phyloP scores from a whole-genome alignment of 257 asterid genomes.

The Salvia splendens region DNA sequence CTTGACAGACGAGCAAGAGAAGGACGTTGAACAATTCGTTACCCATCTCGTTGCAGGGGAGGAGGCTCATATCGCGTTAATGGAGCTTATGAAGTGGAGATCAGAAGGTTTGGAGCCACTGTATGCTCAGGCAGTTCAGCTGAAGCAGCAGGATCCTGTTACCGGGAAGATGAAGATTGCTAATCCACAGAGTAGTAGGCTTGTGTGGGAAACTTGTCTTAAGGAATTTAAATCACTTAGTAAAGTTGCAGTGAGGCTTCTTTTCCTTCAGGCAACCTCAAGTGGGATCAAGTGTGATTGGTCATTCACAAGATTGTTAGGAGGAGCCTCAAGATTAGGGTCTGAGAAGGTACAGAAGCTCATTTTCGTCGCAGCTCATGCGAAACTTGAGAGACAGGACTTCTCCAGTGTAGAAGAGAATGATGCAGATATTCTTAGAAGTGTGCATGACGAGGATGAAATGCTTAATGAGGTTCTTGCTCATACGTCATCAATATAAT shows the following conservation, averaged over 20 bases:
- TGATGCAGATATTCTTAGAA: conserved; percentile 58
- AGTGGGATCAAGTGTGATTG: conserved; percentile 57
- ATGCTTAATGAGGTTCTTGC: conserved; percentile 68
- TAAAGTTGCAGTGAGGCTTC: conserved; percentile 79
- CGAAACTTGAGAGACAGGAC: conserved; percentile 62
- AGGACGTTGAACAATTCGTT: conserved; percentile 71
- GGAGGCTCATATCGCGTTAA: conserved; percentile 67
- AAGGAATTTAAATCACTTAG: conserved; percentile 64
- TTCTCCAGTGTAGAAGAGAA: conserved; percentile 58
- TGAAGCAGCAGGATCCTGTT: conserved; percentile 65
- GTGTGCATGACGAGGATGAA: conserved; percentile 52
- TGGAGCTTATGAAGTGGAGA: conserved; percentile 94
- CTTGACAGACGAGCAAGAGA: conserved; percentile 75
- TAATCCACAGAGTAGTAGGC: conserved; percentile 82
- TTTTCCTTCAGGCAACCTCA: conserved; percentile 83
- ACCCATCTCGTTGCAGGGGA: conserved; percentile 65
- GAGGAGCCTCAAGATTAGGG: conserved; percentile 48
- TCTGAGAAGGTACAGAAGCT: conserved; percentile 72
- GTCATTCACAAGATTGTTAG: conserved; percentile 55
- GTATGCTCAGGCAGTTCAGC: conserved; percentile 88
- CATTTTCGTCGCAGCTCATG: conserved; percentile 67
- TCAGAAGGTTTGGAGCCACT: conserved; percentile 83
- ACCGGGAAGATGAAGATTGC: conserved; percentile 83
- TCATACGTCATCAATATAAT: conserved; percentile 61
- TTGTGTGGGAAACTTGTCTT: conserved; percentile 85